Base-by-base conservation (phyloP, 129 eudicot genomes). In the Rutidosis leptorrhynchoides region DNA sequence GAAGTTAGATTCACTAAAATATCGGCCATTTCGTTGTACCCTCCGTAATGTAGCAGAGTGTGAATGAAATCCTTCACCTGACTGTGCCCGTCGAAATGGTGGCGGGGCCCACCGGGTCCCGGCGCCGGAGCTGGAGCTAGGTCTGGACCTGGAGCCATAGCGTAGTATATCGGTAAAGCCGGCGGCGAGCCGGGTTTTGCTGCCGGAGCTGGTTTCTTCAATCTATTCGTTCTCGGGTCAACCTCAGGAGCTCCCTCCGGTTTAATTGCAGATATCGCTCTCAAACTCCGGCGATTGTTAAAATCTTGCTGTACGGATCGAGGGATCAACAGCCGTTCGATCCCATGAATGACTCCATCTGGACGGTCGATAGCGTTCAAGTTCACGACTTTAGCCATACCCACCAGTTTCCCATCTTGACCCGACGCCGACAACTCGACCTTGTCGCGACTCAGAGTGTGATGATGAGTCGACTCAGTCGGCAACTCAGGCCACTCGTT, bases 61-160 rank as follows among this genome's bases (percentile, higher is more conserved):
- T 82, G 85, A 68, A 91, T 85, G 82, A 91, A 87, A 61, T 91
- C 97, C 67, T 91, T 83, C 21, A 91, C 97, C 64, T 84, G 94
- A 17, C 83, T 73, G 73, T 83, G 94, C 4, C 97, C 97, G 79
- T 91, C 90, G 69, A 91, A 85, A 58, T 85, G 94, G 69, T 69
- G 82, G 78, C 58, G 97, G 3, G 88, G 85, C 4, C 96, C 97
- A 7, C 97, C 96, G 0, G 97, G 97, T 14, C 97, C 97, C 3
- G 97, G 97, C 0, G 97, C 97, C 2, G 97, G 97, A 0, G 97
- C 97, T 5, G 96, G 96, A 1, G 97, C 94, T 23, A 85, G 69
- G 12, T 94, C 74, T 8, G 96, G 96, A 12, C 97, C 97, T 19
- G 97, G 96, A 0, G 97, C 97, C 80, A 91, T 45, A 12, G 97